These are phyloP conservation scores for Claviceps sp. DNA, from an alignment of 2,329 filamentous ascomycete species.

Conservation along the genomic window DNA sequence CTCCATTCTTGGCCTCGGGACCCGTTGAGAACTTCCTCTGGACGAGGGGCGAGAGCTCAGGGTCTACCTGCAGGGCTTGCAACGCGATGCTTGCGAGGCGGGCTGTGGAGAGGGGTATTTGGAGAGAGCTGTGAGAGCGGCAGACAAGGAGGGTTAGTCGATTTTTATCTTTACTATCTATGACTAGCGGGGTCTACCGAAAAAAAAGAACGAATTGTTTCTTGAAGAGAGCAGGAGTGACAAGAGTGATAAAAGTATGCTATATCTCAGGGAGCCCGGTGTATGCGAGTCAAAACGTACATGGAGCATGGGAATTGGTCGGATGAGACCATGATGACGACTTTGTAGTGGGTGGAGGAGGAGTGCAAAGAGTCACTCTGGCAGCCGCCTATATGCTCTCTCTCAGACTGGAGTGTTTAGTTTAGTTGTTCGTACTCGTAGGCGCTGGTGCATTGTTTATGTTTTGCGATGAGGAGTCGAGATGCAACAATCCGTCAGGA, in stretches of 20 bases:
- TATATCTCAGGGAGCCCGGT: not conserved
- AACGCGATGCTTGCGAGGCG: constrained; percentile 68
- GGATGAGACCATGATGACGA: constrained; percentile 3
- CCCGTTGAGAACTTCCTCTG: constrained; percentile 53
- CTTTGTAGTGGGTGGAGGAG: too few relatives aligned
- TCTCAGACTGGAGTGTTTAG: too few relatives aligned
- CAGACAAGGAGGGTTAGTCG: not conserved
- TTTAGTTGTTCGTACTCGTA: too few relatives aligned
- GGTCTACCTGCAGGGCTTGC: constrained; percentile 67
- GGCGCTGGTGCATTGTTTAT: not conserved
- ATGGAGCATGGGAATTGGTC: constrained; percentile 6
- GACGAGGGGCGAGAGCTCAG: constrained; percentile 78
- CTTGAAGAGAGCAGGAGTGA: not conserved
- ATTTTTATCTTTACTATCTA: too few relatives aligned
- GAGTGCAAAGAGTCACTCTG: not conserved
- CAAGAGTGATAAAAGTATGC: not conserved
- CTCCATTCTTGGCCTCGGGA: constrained; percentile 9
- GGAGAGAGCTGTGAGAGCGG: constrained; percentile 43
- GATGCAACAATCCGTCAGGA: constrained; percentile 1
- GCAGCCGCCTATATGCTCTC: not conserved
- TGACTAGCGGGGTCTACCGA: too few relatives aligned
- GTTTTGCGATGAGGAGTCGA: not conserved
- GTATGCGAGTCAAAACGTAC: constrained; percentile 19
- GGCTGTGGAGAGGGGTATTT: constrained; percentile 67
- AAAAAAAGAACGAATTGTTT: too few relatives aligned